Evolutionary conservation across 169 alveolate genomes (phyloP), one percentile per base, ranked within the genome.

Genomic region (Plasmodium gaboni): DNA sequence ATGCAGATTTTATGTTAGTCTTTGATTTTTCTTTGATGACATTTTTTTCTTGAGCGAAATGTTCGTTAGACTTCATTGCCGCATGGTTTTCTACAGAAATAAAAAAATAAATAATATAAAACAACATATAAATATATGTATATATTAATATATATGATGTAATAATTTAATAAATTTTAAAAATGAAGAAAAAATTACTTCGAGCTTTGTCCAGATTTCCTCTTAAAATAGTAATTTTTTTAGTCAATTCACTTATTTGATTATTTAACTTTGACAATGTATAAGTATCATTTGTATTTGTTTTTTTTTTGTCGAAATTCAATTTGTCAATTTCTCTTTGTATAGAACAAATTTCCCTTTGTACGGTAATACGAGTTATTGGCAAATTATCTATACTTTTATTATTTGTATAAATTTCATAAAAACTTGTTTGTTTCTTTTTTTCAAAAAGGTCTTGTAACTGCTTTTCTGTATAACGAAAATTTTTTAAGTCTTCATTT

Each of bases 401-500:
- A 46, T 67, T 83, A 46, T 83, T 83, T 26, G 10, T 55, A 55
- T 68, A 83, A 51, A 83, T 67, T 53, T 83, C 91, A 38, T 83
- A 22, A 24, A 83, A 83, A 32, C 85, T 83, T 32, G 68, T 70
- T 28, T 69, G 53, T 61, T 83, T 83, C 24, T 83, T 83, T 85
- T 53, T 83, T 67, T 83, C 91, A 1, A 83, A 80, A 26, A 83
- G 22, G 26, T 83, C 74, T 44, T 65, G 74, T n/a, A 83, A 68
- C 69, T 83, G 91, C 26, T 60, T 83, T 15, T 83, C 91, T 2
- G 91, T 83, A 13, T 61, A 83, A 68, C 61, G 85, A 28, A 83
- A 83, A 38, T 83, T 83, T 83, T 83, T 83, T 68, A 83, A 38
- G 28, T 83, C 91, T 83, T 83, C 91, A 9, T 57, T 83, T 83